Evolutionary conservation across 768 basidiomycete species (phyloP).

Genomic region (Lentinula aciculospora): DNA sequence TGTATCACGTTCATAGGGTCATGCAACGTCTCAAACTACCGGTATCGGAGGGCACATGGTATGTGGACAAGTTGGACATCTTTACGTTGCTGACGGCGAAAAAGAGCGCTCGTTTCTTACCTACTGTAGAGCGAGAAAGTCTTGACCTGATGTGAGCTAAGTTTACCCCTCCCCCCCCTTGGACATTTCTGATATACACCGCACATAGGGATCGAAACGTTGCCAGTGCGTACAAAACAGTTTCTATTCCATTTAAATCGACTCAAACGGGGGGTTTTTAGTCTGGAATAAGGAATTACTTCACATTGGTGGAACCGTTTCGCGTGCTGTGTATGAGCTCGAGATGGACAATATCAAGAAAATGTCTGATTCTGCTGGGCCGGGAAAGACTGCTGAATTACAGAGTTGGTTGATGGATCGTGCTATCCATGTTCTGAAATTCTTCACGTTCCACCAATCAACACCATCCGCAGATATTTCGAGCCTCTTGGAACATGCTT

Average conservation of each 20-base stretch:
- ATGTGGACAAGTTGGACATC: not conserved
- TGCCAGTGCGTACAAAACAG: constrained; percentile 42
- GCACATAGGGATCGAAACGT: constrained; percentile 70
- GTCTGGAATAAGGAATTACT: constrained; percentile 92
- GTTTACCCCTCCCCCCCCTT: not conserved
- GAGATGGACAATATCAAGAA: constrained; percentile 58
- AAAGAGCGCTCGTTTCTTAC: constrained; percentile 82
- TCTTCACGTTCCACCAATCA: constrained; percentile 86
- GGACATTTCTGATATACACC: constrained; percentile 1
- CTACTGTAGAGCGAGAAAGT: constrained; percentile 93
- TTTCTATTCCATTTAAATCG: constrained; percentile 4
- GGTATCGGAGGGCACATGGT: constrained; percentile 59
- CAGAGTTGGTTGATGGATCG: constrained; percentile 48
- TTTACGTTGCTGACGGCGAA: constrained; percentile 31
- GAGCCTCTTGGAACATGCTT: constrained; percentile 61
- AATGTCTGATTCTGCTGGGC: constrained; percentile 20
- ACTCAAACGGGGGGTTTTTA: constrained; percentile 17
- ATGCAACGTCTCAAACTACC: constrained; percentile 89
- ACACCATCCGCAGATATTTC: constrained; percentile 85
- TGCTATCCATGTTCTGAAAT: constrained; percentile 75
- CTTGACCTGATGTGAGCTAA: constrained; percentile 76
- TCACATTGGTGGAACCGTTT: constrained; percentile 76
- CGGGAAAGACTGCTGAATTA: constrained; percentile 32
- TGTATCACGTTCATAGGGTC: constrained; percentile 48
- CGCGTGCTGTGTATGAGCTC: constrained; percentile 78